Evolutionary conservation across 208 protist genomes (phyloP).

Genomic region (Trichomonas tenax): DNA sequence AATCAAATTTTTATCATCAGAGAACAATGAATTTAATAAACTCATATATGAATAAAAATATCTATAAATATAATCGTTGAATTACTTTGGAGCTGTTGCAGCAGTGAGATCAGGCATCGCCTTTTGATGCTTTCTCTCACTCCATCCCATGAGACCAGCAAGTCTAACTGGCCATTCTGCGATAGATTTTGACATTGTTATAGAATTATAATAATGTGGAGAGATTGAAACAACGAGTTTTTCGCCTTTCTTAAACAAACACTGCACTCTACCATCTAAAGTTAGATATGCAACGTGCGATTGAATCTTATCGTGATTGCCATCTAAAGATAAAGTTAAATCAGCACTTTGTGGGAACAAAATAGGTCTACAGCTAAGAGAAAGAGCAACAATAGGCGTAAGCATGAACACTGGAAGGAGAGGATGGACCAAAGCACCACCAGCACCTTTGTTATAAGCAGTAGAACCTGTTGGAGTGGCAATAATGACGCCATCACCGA

Average conservation of each 20-base stretch:
- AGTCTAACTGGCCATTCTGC: not conserved
- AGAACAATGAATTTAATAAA: not conserved
- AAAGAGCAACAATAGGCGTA: slow-evolving; percentile 65
- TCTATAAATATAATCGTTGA: too few species aligned
- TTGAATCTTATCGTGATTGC: not conserved
- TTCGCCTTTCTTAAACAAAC: not conserved
- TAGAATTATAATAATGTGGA: not conserved
- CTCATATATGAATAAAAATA: too few species aligned
- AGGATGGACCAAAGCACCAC: slow-evolving; percentile 53
- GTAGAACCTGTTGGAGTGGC: slow-evolving; percentile 63
- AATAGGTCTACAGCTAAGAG: slow-evolving; percentile 60
- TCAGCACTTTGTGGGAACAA: slow-evolving; percentile 44
- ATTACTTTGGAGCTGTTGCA: not conserved
- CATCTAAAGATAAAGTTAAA: not conserved
- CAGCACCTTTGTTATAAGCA: slow-evolving; percentile 57
- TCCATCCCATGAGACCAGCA: not conserved
- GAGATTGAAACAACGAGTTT: not conserved
- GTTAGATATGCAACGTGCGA: not conserved
- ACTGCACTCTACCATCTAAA: not conserved
- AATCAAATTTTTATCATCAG: too few species aligned
- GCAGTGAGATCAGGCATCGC: not conserved
- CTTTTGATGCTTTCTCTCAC: slow-evolving; percentile 9
- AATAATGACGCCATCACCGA: slow-evolving; percentile 50
- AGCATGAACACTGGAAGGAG: slow-evolving; percentile 52
- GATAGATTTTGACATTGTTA: not conserved